Evolutionary conservation across 2,329 filamentous ascomycete genomes (phyloP).

Genomic region (Ophiostoma himal-ulmi): DNA sequence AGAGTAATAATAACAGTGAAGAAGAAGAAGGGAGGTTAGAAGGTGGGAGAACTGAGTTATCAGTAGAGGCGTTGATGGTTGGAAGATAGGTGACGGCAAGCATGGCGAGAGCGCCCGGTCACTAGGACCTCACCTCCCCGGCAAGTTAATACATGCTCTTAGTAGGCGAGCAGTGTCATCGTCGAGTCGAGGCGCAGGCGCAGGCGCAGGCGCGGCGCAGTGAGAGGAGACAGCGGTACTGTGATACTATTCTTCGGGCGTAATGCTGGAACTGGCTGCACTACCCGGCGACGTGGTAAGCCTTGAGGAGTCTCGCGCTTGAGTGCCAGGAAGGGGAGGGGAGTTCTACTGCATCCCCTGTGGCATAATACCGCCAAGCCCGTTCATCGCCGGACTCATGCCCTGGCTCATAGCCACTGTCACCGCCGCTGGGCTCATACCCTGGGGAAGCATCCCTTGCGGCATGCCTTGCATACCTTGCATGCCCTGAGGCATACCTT

Average conservation of each 20-base stretch:
- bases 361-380: conserved; percentile 51
- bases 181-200: too few species aligned
- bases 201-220: too few species aligned
- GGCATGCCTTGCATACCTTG: conserved; percentile 22
- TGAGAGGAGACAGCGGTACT: neutral
- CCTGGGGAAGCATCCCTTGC: conserved; percentile 23
- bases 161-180: too few species aligned
- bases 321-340: neutral
- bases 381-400: conserved; percentile 28
- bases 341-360: conserved; percentile 36
- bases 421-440: conserved; percentile 21
- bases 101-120: neutral
- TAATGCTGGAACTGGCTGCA: too few species aligned
- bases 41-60: neutral
- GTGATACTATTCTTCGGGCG: too few species aligned
- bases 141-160: too few species aligned
- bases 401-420: conserved; percentile 17
- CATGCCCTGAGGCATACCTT: conserved; percentile 23
- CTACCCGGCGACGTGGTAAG: neutral
- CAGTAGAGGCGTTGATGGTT: neutral
- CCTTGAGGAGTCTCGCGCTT: neutral
- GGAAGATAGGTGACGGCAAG: neutral
- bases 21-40: neutral
- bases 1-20: neutral
- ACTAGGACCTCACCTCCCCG: too few species aligned